Conservation (phyloP, 208 protist genomes). For the Trypanosomatidae sp. region DNA sequence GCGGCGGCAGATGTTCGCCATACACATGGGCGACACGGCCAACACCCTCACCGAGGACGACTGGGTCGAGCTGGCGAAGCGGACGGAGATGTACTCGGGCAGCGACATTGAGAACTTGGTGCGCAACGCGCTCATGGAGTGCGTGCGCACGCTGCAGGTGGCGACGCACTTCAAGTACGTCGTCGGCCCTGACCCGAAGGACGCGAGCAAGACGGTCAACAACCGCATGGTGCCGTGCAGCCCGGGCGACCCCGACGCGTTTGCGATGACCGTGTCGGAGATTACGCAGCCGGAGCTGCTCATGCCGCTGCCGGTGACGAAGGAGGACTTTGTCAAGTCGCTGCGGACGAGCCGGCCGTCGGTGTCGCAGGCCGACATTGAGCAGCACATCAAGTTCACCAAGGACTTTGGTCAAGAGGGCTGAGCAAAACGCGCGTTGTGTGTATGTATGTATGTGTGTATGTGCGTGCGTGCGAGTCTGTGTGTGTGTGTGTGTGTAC, state of each 20-base stretch:
- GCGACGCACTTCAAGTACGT: slow-evolving; percentile 97
- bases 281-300: slow-evolving; percentile 82
- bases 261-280: slow-evolving; percentile 89
- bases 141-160: slow-evolving; percentile 93
- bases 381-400: slow-evolving; percentile 91
- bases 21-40: slow-evolving; percentile 92
- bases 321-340: slow-evolving; percentile 89
- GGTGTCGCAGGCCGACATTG: slow-evolving; percentile 86
- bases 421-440: too few relatives aligned
- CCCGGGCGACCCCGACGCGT: slow-evolving; percentile 86
- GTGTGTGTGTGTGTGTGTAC: too few relatives aligned
- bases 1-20: slow-evolving; percentile 90
- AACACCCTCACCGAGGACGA: slow-evolving; percentile 78
- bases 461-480: too few relatives aligned
- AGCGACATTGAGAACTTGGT: slow-evolving; percentile 96
- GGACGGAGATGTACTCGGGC: slow-evolving; percentile 91
- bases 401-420: slow-evolving; percentile 95
- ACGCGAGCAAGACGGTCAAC: slow-evolving; percentile 56
- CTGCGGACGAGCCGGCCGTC: slow-evolving; percentile 80
- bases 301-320: slow-evolving; percentile 85
- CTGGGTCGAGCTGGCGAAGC: slow-evolving; percentile 80
- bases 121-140: slow-evolving; percentile 96
- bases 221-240: slow-evolving; percentile 89
- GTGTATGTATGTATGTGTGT: too few relatives aligned
- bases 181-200: slow-evolving; percentile 44